phyloP scores from a whole-genome alignment of 352 stramenopile genomes.

The Globisporangium cederbergense region DNA sequence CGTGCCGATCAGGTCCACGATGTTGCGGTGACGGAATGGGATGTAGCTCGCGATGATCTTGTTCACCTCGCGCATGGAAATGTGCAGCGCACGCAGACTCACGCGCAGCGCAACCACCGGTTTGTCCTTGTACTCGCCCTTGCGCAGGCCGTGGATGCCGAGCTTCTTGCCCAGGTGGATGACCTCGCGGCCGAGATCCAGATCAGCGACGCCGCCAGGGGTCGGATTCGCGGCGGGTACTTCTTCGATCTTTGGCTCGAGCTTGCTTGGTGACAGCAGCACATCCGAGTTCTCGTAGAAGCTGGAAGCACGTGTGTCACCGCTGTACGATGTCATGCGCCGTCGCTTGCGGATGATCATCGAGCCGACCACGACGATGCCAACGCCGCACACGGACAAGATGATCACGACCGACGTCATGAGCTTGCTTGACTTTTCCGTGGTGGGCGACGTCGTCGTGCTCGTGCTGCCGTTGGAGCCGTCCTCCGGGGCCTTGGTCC shows the following conservation, averaged over 20 bases:
- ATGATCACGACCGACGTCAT: constrained; percentile 13
- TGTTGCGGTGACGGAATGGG: constrained; percentile 61
- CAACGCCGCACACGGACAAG: constrained; percentile 12
- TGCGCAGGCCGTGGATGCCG: constrained; percentile 48
- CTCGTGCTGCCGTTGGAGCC: not conserved
- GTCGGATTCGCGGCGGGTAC: constrained; percentile 6
- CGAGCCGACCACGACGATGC: constrained; percentile 13
- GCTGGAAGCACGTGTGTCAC: constrained; percentile 16
- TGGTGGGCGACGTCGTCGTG: not conserved
- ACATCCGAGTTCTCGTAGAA: constrained; percentile 21
- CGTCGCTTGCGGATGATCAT: constrained; percentile 10
- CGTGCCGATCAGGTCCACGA: constrained; percentile 64
- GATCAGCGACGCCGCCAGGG: constrained; percentile 31
- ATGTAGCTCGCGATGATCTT: constrained; percentile 46
- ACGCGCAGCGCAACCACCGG: constrained; percentile 59
- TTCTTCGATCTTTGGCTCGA: constrained; percentile 12
- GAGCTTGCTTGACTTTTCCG: constrained; percentile 15
- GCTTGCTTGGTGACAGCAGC: constrained; percentile 17
- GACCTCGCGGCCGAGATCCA: constrained; percentile 48
- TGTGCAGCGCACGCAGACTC: constrained; percentile 29
- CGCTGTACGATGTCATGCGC: constrained; percentile 5
- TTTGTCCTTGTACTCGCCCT: constrained; percentile 38
- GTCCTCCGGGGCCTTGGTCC: not conserved
- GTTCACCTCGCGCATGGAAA: constrained; percentile 42
- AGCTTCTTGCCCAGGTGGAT: constrained; percentile 50